A percentile compares a stretch with the other conserved stretches of the same genome.
These are phyloP conservation scores for Ilyonectria sp. DNA, from an alignment of 2,329 filamentous ascomycete genomes.

Conservation along the genomic window DNA sequence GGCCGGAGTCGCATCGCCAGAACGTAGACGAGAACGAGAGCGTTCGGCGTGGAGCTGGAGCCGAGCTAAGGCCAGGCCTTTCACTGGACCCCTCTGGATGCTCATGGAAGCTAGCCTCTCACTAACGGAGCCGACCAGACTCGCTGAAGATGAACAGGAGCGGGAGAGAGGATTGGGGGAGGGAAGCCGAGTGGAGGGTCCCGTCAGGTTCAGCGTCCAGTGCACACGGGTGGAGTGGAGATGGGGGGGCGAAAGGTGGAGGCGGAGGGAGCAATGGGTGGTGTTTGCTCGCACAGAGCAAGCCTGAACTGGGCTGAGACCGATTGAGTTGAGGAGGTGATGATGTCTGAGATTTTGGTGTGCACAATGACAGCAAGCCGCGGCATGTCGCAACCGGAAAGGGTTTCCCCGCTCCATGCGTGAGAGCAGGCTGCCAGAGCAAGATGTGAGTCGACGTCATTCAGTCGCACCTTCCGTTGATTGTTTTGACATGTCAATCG, in stretches of 20 bases:
- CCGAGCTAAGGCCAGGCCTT: not conserved
- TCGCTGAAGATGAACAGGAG: not conserved
- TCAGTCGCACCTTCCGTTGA: slow-evolving; percentile 3
- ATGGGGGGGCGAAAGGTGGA: not conserved
- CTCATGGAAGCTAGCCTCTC: not conserved
- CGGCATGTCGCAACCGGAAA: not conserved
- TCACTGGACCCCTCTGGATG: not conserved
- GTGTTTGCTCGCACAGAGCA: not conserved
- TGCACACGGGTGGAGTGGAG: not conserved
- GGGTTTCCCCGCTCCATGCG: not conserved
- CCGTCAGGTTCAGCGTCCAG: too few species aligned
- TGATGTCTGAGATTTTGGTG: not conserved
- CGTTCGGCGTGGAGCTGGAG: not conserved
- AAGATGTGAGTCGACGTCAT: slow-evolving; percentile 5
- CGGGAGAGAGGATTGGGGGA: not conserved
- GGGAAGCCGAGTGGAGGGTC: not conserved
- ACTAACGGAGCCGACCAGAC: not conserved
- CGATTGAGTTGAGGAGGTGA: not conserved
- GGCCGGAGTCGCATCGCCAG: slow-evolving; percentile 1
- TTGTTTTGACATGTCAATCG: not conserved
- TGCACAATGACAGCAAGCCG: not conserved
- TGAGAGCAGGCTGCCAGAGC: not conserved
- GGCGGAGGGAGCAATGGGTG: not conserved
- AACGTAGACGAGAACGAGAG: too few species aligned
- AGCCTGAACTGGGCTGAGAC: not conserved